Evolutionary conservation across 2,329 filamentous ascomycete genomes (phyloP).

Genomic region (Claviceps spartinae): DNA sequence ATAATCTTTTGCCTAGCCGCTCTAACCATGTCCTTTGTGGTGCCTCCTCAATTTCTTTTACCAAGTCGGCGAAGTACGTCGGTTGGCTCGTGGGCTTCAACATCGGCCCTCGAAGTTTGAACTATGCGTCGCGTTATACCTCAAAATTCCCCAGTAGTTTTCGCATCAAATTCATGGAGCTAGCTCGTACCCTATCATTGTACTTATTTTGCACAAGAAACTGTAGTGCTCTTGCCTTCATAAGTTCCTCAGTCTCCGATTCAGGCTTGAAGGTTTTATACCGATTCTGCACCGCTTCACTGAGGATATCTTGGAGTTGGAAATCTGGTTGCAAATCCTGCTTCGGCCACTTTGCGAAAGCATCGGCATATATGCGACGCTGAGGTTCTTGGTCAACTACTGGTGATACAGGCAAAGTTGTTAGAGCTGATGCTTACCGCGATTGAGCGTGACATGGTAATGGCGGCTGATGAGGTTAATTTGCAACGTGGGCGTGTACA

Average conservation of each 20-base stretch:
- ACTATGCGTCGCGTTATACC: slow-evolving; percentile 13
- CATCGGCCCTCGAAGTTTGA: slow-evolving; percentile 32
- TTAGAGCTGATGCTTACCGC: slow-evolving; percentile 11
- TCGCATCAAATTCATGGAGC: neutral
- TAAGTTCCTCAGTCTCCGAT: slow-evolving; percentile 35
- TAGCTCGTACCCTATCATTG: slow-evolving; percentile 35
- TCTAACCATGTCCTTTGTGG: slow-evolving; percentile 42
- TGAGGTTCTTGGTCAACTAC: slow-evolving; percentile 7
- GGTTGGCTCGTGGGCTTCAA: slow-evolving; percentile 49
- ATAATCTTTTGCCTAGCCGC: slow-evolving; percentile 38
- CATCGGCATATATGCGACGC: slow-evolving; percentile 25
- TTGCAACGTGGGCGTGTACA: neutral
- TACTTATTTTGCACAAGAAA: slow-evolving; percentile 47
- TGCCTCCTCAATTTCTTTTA: slow-evolving; percentile 49
- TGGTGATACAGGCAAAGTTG: no score
- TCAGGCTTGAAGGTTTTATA: slow-evolving; percentile 19
- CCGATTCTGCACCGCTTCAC: slow-evolving; percentile 21
- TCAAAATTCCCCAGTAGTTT: neutral
- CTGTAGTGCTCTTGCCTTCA: slow-evolving; percentile 46
- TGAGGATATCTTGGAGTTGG: slow-evolving; percentile 45
- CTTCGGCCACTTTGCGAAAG: slow-evolving; percentile 44
- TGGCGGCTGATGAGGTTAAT: neutral
- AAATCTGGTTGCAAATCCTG: slow-evolving; percentile 49
- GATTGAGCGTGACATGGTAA: slow-evolving; percentile 20
- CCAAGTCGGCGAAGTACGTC: slow-evolving; percentile 46